Evolutionary conservation across 2,329 filamentous ascomycete genomes (phyloP).

Genomic region (Aspergillus sp.): DNA sequence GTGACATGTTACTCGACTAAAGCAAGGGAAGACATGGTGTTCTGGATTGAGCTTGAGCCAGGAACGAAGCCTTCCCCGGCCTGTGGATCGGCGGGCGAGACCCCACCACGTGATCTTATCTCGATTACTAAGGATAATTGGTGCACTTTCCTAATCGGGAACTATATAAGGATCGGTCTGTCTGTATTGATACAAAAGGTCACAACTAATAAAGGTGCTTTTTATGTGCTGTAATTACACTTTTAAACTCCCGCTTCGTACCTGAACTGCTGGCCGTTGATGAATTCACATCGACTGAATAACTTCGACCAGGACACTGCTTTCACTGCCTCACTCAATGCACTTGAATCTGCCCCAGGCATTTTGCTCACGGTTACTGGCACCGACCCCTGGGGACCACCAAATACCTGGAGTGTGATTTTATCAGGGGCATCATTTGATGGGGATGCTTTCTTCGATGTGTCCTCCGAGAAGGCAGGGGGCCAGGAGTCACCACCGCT

Average conservation of each 20-base stretch:
- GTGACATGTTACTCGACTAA: conserved; percentile 14
- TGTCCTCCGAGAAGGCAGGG: neutral
- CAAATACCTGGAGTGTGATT: neutral
- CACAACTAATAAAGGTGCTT: no score
- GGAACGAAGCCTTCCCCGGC: conserved; percentile 9
- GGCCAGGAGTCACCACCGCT: neutral
- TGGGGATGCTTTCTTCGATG: neutral
- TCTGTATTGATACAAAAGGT: no score
- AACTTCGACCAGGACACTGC: conserved; percentile 9
- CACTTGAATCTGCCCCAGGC: neutral
- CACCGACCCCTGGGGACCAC: neutral
- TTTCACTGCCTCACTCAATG: neutral
- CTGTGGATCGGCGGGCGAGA: conserved; percentile 2
- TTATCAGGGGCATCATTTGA: neutral
- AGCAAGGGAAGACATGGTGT: conserved; percentile 9
- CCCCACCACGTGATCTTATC: conserved; percentile 17
- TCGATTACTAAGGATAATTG: neutral
- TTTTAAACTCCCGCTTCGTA: conserved; percentile 6
- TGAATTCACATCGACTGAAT: conserved; percentile 12
- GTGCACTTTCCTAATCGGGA: neutral
- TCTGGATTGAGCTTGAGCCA: conserved; percentile 4
- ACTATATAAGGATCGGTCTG: neutral
- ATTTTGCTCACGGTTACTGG: neutral
- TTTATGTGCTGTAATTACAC: no score
- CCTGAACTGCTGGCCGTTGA: conserved; percentile 13